A percentile compares a stretch with the other conserved stretches of the same genome.
Evolutionary conservation across 129 eudicot genomes (phyloP).

Genomic region (Mikania micrantha): DNA sequence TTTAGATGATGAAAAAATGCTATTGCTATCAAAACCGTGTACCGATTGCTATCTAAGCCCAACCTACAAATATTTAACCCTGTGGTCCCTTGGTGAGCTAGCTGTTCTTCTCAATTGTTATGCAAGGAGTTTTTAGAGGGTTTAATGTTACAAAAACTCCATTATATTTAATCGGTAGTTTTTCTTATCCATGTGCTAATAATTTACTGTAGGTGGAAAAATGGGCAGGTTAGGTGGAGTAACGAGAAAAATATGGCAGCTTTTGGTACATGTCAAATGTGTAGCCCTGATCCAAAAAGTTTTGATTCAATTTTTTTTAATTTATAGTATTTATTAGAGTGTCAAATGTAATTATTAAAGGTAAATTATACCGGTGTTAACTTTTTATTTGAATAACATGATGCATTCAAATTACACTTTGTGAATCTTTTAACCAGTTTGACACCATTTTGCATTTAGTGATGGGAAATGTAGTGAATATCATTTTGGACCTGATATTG

Average conservation of each 20-base stretch:
- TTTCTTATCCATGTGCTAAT: too few relatives aligned
- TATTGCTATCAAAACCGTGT: conserved; percentile 30
- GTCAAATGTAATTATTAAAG: not conserved
- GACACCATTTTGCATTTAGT: too few relatives aligned
- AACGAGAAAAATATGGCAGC: not conserved
- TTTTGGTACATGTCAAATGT: not conserved
- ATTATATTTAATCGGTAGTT: conserved; percentile 39
- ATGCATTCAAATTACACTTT: not conserved
- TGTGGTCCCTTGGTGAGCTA: conserved; percentile 60
- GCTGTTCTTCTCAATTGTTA: conserved; percentile 56
- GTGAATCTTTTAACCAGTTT: not conserved
- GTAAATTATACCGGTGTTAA: not conserved
- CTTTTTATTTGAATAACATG: not conserved
- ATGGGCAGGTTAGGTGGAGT: not conserved
- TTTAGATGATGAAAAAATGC: conserved; percentile 17
- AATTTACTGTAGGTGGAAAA: not conserved
- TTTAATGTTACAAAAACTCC: conserved; percentile 58
- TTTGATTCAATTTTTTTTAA: not conserved
- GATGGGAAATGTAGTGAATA: too few relatives aligned
- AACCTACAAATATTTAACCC: conserved; percentile 31
- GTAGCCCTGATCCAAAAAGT: not conserved
- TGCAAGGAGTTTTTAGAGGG: conserved; percentile 60
- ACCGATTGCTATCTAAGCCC: conserved; percentile 23
- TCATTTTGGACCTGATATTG: too few relatives aligned
- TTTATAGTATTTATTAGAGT: not conserved